phyloP scores from a whole-genome alignment of 805 yeast genomes.

The Pichia eremophila region DNA sequence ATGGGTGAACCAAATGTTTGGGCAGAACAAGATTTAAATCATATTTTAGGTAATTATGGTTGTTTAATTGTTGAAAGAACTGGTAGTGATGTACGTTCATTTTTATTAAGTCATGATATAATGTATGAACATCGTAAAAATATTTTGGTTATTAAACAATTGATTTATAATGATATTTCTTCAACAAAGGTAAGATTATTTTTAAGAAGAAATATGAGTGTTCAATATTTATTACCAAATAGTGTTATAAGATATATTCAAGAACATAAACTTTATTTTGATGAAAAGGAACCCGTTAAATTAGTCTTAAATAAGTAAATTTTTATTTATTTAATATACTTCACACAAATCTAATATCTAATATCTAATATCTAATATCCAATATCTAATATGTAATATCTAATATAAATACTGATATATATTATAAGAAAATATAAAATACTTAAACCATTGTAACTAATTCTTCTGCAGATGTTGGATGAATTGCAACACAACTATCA shows the following conservation, averaged over 20 bases:
- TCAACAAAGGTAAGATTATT: constrained; percentile 92
- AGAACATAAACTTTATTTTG: constrained; percentile 76
- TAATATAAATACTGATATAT: too few relatives aligned
- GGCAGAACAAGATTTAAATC: constrained; percentile 94
- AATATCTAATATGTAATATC: too few relatives aligned
- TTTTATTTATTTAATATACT: too few relatives aligned
- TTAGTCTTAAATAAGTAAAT: constrained; percentile 46
- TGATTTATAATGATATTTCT: constrained; percentile 91
- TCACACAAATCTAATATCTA: too few relatives aligned
- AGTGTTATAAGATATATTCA: constrained; percentile 91
- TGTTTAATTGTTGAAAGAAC: constrained; percentile 95
- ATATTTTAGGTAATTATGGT: constrained; percentile 91
- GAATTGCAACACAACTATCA: constrained; percentile 94
- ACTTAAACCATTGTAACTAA: constrained; percentile 62
- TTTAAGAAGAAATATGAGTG: constrained; percentile 91
- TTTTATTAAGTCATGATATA: constrained; percentile 86
- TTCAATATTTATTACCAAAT: constrained; percentile 88
- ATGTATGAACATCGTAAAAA: constrained; percentile 95
- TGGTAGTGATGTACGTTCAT: constrained; percentile 90
- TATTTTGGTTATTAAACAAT: constrained; percentile 87
- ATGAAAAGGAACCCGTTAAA: constrained; percentile 90
- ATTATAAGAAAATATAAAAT: neutral
- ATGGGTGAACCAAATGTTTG: constrained; percentile 99
- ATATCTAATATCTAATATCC: too few relatives aligned
- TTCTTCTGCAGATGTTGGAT: constrained; percentile 98